phyloP scores from a whole-genome alignment of 768 basidiomycete species.

The Saitozyma podzolica region DNA sequence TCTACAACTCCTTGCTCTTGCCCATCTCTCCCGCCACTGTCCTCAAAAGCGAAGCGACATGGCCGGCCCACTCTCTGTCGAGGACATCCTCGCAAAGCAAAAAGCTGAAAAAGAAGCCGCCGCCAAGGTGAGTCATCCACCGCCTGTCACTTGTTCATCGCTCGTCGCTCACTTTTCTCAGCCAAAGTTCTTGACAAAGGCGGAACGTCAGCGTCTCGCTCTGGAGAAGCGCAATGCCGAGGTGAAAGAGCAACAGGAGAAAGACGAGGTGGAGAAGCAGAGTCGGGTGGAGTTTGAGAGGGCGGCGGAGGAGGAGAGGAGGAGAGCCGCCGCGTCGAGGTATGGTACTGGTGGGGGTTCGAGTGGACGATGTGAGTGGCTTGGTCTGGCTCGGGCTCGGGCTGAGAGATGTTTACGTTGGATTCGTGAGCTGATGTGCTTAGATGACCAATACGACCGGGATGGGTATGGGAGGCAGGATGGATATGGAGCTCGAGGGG shows the following conservation, averaged over 20 bases:
- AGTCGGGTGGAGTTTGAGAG: slow-evolving; percentile 74
- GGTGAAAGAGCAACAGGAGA: slow-evolving; percentile 69
- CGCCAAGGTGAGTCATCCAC: slow-evolving; percentile 64
- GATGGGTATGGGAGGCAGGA: background rate
- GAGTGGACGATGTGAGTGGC: slow-evolving; percentile 54
- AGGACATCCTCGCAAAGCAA: slow-evolving; percentile 81
- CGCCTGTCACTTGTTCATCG: background rate
- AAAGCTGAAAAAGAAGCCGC: slow-evolving; percentile 84
- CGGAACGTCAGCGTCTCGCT: slow-evolving; percentile 83
- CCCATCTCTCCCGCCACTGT: too few relatives aligned
- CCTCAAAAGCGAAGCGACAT: slow-evolving; percentile 11
- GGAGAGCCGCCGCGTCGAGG: slow-evolving; percentile 55
- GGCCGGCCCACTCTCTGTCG: slow-evolving; percentile 75
- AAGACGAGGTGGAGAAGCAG: slow-evolving; percentile 62
- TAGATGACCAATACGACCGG: background rate
- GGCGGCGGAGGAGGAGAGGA: slow-evolving; percentile 65
- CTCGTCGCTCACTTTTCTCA: slow-evolving; percentile 49
- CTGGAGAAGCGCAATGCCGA: slow-evolving; percentile 83
- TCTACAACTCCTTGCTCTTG: too few relatives aligned
- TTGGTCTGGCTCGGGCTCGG: slow-evolving; percentile 3
- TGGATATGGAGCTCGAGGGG: background rate
- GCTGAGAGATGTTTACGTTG: too few relatives aligned
- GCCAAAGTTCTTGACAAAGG: slow-evolving; percentile 93
- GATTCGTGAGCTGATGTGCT: too few relatives aligned
- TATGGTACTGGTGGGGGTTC: slow-evolving; percentile 52